Conservation (phyloP, 73 alveolate species). For the Paramecium bursaria region DNA sequence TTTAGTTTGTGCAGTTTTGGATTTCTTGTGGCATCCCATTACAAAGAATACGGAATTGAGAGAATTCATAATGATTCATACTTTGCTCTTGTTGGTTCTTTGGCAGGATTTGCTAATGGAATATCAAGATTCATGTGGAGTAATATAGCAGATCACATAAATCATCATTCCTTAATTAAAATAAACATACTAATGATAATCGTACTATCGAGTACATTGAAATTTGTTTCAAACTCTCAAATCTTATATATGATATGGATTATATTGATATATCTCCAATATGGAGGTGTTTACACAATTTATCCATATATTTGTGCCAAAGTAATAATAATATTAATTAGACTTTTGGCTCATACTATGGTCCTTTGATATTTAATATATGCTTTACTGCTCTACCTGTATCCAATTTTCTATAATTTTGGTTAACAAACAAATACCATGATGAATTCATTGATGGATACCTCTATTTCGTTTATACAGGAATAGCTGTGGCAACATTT, state of each 20-base stretch:
- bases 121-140: no score
- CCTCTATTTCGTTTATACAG: neutral
- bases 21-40: constrained; percentile 19
- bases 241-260: no score
- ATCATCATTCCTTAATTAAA: no score
- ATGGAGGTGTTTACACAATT: no score
- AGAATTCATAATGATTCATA: constrained; percentile 6
- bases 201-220: no score
- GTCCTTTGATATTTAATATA: constrained; percentile 44
- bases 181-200: no score
- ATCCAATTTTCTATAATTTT: constrained; percentile 5
- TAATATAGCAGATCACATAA: no score
- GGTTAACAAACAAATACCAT: neutral
- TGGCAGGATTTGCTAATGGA: no score
- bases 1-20: constrained; percentile 50
- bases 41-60: constrained; percentile 14
- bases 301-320: neutral
- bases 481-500: no score
- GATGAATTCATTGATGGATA: neutral
- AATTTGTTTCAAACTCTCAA: no score
- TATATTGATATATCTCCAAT: no score
- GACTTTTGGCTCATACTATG: constrained; percentile 39
- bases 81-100: constrained; percentile 39
- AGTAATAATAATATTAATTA: neutral
- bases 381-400: constrained; percentile 34